These are phyloP conservation scores for Tetratostichococcus sp. DNA, from an alignment of 139 green algal genomes.

Conservation along the genomic window DNA sequence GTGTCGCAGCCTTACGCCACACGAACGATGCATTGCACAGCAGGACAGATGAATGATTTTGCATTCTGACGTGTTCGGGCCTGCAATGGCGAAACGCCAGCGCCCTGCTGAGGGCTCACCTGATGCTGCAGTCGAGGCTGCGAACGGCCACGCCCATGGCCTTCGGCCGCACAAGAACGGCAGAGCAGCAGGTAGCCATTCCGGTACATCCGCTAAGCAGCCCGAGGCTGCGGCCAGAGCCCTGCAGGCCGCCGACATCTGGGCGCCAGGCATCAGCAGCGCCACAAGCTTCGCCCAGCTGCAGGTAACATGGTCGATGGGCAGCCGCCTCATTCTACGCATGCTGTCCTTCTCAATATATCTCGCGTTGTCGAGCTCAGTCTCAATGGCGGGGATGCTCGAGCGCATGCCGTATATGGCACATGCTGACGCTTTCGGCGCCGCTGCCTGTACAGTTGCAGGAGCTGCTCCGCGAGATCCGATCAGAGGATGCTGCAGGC, in stretches of 20 bases:
- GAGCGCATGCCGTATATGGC: slow-evolving; percentile 8
- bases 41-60: too few relatives aligned
- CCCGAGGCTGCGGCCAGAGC: not conserved
- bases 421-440: slow-evolving; percentile 11
- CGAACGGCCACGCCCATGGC: not conserved
- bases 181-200: not conserved
- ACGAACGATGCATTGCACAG: too few relatives aligned
- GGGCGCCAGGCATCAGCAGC: not conserved
- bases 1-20: too few relatives aligned
- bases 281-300: not conserved
- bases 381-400: not conserved
- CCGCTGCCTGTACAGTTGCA: slow-evolving; percentile 37
- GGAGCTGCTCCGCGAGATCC: slow-evolving; percentile 33
- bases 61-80: too few relatives aligned
- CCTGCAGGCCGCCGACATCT: not conserved
- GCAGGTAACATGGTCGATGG: not conserved
- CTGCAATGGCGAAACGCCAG: not conserved
- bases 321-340: not conserved
- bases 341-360: too few relatives aligned
- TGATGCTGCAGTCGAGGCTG: not conserved
- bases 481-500: not conserved
- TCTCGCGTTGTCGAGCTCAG: not conserved
- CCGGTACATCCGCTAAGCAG: not conserved
- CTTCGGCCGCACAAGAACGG: not conserved
- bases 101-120: not conserved